Evolutionary conservation across 805 yeast species (phyloP), one percentile per base, ranked within the genome.

Genomic region (Monosporozyma solicola): DNA sequence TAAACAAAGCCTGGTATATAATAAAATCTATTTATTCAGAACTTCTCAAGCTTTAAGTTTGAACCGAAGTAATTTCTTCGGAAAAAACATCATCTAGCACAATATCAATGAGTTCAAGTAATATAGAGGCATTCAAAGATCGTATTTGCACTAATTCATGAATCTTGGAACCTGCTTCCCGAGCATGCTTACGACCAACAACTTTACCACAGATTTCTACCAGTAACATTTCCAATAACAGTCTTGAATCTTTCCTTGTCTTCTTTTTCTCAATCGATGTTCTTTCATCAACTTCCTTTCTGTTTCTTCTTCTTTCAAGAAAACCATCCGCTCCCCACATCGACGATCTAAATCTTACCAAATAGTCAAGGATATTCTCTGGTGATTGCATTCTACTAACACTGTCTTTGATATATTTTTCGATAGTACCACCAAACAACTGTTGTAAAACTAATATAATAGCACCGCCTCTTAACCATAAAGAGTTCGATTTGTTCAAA

Each of bases 381-480:
- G 68, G 66, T 10, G 70, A 59, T 50, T 65, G 64, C 9, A 60
- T 41, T 37, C 59, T 59, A 48, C 46, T 47, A n/a, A 69, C 57
- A 45, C 55, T 59, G 10, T 74, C 78, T 43, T 83, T 70, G 4
- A 82, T 75, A 51, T 78, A 80, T 62, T 81, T 83, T 62, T 91
- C 97, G 50, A 91, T 84, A 0, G 97, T 85, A 2, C 92, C 86
- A 0, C 97, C 97, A 41, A 91, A 74, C 1, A 91, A 67, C 64
- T 89, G 96, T 66, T 90, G 97, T 51, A 91, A 70, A 3, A 91
- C 80, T 5, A 89, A 82, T 41, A 90, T 76, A 8, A 89, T 74
- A 0, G 97, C 96, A 46, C 90, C 74, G 0, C 96, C 97, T 51
- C 96, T 72, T 1, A 91, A 68, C 95, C 96, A 88, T 27, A 64